Base-by-base conservation (phyloP, 2,329 filamentous ascomycete species). In the Pseudogymnoascus sp. region DNA sequence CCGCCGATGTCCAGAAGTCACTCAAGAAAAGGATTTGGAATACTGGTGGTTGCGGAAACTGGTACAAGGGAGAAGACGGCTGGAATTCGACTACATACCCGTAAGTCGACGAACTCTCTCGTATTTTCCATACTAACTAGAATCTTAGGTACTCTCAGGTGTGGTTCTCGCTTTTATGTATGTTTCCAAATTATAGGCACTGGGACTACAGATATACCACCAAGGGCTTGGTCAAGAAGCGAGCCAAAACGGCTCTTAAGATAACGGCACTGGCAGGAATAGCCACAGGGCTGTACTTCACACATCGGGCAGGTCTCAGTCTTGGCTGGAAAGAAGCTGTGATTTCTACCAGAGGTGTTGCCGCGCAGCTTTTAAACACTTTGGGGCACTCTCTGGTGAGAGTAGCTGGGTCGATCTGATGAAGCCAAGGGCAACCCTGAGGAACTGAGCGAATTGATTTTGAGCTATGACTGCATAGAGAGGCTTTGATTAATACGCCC, bases 181-280 rank as follows among this genome's bases (percentile, higher is more conserved):
- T 76, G 65, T 84, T 83, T 66, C 81, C 81, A 2, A 77, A 74
- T 23, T 84, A 80, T 79, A 73, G 67, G n/a, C 77, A 85, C 65
- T 85, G 82, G 82, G 76, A 78, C 17, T 77, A 81, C 15, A 75
- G 73, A 36, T 81, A 81, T 62, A 84, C 82, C 1, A 67, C 66
- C 9, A 81, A 80, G 66, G 82, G 82, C 0, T 67, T 77, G 0
- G 50, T 72, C 10, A 75, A 75, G 65, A 74, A 69, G 17, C 64
- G 69, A 8, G 23, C 70, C 2, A 68, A 61, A 57, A 60, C 47
- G 33, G 28, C 15, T 19, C 10, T 33, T 19, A 26, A 5, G 10
- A 19, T 57, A 33, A n/a, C n/a, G 10, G 28, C 47, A 57, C 9
- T 57, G 47, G n/a, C 26, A 57, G 47, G 47, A 57, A 33, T 57